Evolutionary conservation across 768 basidiomycete genomes (phyloP).

Genomic region (Pulveroboletus sp.): DNA sequence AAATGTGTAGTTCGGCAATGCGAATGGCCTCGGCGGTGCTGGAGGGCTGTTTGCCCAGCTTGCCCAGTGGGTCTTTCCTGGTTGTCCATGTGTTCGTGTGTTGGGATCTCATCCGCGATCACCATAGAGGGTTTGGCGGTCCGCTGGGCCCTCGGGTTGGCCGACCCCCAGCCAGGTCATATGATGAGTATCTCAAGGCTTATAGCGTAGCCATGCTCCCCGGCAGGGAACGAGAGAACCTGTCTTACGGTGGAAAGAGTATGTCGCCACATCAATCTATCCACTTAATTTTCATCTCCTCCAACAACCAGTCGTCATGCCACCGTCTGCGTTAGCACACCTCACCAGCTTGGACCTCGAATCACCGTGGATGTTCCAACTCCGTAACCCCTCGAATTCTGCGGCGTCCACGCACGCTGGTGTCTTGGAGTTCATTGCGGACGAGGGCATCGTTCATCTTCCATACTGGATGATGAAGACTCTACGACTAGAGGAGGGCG

Average conservation of each 20-base stretch:
- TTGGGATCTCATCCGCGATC: constrained; percentile 15
- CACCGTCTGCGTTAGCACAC: constrained; percentile 87
- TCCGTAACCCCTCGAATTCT: constrained; percentile 83
- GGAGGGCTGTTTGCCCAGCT: constrained; percentile 63
- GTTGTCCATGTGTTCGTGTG: background rate
- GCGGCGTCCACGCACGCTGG: constrained; percentile 91
- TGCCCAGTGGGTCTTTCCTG: constrained; percentile 44
- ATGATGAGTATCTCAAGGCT: constrained; percentile 90
- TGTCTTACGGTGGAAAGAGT: constrained; percentile 98
- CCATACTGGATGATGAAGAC: constrained; percentile 99
- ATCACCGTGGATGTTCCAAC: constrained; percentile 92
- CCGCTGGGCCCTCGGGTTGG: constrained; percentile 44
- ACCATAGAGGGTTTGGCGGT: constrained; percentile 48
- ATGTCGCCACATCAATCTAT: constrained; percentile 35
- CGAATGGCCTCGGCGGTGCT: constrained; percentile 40
- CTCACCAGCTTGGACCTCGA: constrained; percentile 85
- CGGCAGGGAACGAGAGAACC: constrained; percentile 78
- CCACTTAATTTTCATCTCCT: constrained; percentile 6
- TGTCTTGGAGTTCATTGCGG: constrained; percentile 97
- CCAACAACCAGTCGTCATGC: constrained; percentile 79
- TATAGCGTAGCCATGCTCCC: constrained; percentile 95
- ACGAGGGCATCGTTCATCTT: constrained; percentile 91
- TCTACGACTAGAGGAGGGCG: constrained; percentile 87
- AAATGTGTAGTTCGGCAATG: constrained; percentile 30
- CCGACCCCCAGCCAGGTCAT: constrained; percentile 61